A percentile compares a stretch with the other conserved stretches of the same genome.
phyloP scores from a whole-genome alignment of 1,139 yeast genomes.

The Pneumocystis sp. region DNA sequence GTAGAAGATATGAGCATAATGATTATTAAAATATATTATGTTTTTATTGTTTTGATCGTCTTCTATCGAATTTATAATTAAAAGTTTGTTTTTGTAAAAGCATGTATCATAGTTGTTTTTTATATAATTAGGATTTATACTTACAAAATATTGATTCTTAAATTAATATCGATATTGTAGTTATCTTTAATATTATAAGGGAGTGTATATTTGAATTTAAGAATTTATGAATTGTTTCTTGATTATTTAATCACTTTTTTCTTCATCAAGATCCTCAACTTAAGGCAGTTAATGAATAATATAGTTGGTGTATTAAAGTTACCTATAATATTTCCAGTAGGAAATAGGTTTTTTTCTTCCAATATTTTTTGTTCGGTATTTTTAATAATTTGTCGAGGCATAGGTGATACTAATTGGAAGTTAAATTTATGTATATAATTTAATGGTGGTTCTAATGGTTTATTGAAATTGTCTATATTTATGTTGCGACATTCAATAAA shows the following conservation, averaged over 20 bases:
- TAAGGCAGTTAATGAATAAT: neutral
- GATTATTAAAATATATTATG: neutral
- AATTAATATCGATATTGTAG: neutral
- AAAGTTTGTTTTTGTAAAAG: neutral
- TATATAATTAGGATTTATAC: neutral
- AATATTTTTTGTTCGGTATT: conserved; percentile 22
- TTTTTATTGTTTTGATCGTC: neutral
- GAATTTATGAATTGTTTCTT: neutral
- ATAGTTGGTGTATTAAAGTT: neutral
- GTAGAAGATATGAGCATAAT: neutral
- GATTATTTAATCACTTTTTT: neutral
- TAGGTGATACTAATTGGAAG: conserved; percentile 39
- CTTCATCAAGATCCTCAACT: neutral
- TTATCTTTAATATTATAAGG: neutral
- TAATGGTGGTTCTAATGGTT: conserved; percentile 21
- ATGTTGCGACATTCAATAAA: conserved; percentile 36
- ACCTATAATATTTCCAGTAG: conserved; percentile 43
- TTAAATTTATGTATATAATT: conserved; percentile 32
- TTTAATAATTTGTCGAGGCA: conserved; percentile 38
- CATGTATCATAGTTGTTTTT: neutral
- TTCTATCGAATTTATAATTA: neutral
- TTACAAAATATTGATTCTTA: neutral
- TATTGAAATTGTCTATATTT: conserved; percentile 20
- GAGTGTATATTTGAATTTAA: neutral
- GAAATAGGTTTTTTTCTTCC: conserved; percentile 37